Evolutionary conservation across 2,329 filamentous ascomycete species (phyloP).

Genomic region (Ophiostoma tasmaniense): DNA sequence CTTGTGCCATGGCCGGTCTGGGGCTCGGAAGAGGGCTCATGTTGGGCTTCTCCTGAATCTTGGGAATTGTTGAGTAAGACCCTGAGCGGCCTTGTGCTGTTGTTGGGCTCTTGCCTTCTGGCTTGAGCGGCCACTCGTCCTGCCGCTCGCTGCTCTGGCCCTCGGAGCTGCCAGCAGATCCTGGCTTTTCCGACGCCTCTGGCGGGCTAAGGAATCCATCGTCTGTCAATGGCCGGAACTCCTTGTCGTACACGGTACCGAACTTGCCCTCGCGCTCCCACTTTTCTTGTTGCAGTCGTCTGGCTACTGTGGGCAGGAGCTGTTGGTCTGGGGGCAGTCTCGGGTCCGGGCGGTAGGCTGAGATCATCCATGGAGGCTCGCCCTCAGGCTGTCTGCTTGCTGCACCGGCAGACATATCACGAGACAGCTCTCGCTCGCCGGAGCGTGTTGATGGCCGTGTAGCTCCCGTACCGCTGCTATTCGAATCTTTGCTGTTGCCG

Average conservation of each 20-base stretch:
- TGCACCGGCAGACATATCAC: constrained; percentile 36
- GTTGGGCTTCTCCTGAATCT: constrained; percentile 40
- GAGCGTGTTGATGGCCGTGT: constrained; percentile 56
- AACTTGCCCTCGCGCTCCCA: constrained; percentile 90
- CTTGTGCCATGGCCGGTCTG: constrained; percentile 35
- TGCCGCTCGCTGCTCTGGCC: constrained; percentile 25
- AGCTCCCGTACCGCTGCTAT: constrained; percentile 36
- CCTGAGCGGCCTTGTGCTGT: constrained; percentile 36
- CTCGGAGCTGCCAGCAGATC: constrained; percentile 20
- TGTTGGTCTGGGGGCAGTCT: constrained; percentile 91
- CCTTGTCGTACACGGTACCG: constrained; percentile 75
- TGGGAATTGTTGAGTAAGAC: constrained; percentile 57
- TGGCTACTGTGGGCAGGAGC: constrained; percentile 87
- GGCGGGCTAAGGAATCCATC: constrained; percentile 44
- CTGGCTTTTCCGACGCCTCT: constrained; percentile 28
- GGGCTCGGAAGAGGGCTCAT: constrained; percentile 38
- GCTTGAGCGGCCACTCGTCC: constrained; percentile 49
- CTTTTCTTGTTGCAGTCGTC: constrained; percentile 82
- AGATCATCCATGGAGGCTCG: constrained; percentile 89
- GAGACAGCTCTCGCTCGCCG: constrained; percentile 45
- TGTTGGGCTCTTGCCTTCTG: constrained; percentile 41
- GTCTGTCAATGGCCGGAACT: constrained; percentile 75
- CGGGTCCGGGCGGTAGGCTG: constrained; percentile 92
- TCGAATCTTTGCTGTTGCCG: constrained; percentile 42
- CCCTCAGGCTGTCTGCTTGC: constrained; percentile 70